Conservation (phyloP, 129 eudicot genomes). For the Logfia minima region DNA sequence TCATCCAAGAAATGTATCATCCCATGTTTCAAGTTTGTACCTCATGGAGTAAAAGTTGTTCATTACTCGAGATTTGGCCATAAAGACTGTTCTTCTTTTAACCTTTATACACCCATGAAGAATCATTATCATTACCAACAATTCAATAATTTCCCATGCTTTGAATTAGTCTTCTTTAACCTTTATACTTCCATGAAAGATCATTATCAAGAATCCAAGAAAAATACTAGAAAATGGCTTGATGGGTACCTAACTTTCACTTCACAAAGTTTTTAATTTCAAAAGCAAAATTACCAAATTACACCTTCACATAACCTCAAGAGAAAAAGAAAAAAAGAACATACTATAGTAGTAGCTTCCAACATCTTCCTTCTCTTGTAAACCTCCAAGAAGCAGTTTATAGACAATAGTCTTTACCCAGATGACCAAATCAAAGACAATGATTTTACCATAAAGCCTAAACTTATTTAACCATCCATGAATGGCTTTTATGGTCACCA, state of each 20-base stretch:
- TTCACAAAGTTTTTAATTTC: slow-evolving; percentile 21
- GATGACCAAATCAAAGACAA: slow-evolving; percentile 22
- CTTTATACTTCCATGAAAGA: not conserved
- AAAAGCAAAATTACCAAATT: slow-evolving; percentile 10
- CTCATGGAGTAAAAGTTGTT: slow-evolving; percentile 1
- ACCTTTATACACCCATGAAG: slow-evolving; percentile 24
- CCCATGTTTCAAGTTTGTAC: slow-evolving; percentile 7
- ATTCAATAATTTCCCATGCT: not conserved
- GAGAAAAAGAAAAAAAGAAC: not conserved
- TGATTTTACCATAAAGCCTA: slow-evolving; percentile 11
- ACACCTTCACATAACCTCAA: slow-evolving; percentile 10
- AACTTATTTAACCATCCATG: slow-evolving; percentile 12
- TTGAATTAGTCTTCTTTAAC: slow-evolving; percentile 3
- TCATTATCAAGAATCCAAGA: slow-evolving; percentile 11
- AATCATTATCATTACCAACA: slow-evolving; percentile 11
- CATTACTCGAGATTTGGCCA: not conserved
- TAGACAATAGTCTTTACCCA: slow-evolving; percentile 3
- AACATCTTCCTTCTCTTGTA: slow-evolving; percentile 2
- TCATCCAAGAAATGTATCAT: slow-evolving; percentile 1
- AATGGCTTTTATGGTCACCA: not conserved
- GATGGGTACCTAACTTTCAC: slow-evolving; percentile 14
- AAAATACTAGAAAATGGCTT: slow-evolving; percentile 20
- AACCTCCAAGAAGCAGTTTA: slow-evolving; percentile 4
- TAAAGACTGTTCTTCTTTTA: not conserved
- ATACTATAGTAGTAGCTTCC: not conserved